Base-by-base conservation (phyloP, 2,329 filamentous ascomycete species). In the Colletotrichum spaethianum region DNA sequence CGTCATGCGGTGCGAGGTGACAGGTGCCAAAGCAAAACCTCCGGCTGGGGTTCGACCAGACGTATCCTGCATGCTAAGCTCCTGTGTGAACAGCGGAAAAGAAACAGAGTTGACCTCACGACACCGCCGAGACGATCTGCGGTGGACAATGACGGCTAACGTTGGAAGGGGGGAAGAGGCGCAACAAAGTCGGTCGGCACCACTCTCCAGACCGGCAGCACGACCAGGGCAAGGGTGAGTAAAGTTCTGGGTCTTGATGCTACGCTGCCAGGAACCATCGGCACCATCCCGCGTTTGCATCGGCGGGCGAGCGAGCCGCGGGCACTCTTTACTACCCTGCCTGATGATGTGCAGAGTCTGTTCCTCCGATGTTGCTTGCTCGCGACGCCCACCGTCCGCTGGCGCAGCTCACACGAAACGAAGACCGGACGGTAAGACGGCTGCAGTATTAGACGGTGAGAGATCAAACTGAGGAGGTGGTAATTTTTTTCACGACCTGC, bases 221-320 rank as follows among this genome's bases (percentile, higher is more conserved):
- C 31, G n/a, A 50, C n/a, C 33, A 38, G 31, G 44, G 31, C 31
- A 38, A 26, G 33, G 59, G 14, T 11, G 23, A 36, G 44, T n/a
- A 63, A 52, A 63, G 44, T 20, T 28, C 16, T 31, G n/a, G 23
- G n/a, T 23, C 28, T 5, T 14, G 38, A 26, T 61, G 63, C 53
- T 44, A 55, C 31, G 63, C 57, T 61, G 68, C 33, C 63, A 71
- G 40, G 63, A 26, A 62, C 40, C 40, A 62, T 67, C 48, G 46
- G 63, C 26, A 44, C 33, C 16, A 56, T 62, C 48, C 48, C 38
- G 55, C 48, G 48, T 46, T 46, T 56, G 46, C 20, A 62, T 70
- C 46, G 20, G 28, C 50, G 26, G 26, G 33, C 50, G 12, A 56
- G 12, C 2, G 33, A 23, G 33, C 23, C 53, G 11, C 18, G 53